Evolutionary conservation across 2,329 filamentous ascomycete genomes (phyloP), one percentile per base, ranked within the genome.

Genomic region (Fusarium pseudonygamai): DNA sequence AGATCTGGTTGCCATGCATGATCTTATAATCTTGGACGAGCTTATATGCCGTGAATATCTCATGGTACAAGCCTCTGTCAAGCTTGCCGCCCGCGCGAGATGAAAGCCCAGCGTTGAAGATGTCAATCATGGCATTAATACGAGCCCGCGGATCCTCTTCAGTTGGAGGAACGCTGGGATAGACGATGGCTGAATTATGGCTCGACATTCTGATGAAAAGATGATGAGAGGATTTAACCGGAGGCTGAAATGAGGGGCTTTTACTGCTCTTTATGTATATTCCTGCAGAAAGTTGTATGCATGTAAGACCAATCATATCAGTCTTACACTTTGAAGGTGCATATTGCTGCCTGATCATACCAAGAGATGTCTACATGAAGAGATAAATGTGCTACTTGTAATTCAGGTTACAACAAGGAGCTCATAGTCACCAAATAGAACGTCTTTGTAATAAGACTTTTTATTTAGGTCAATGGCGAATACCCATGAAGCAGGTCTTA

Each of bases 271-370:
- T 22, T 52, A 22, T 3, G 13, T 24, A 20, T 0, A 32, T 18
- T 2, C 7, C 0, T 14, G 30, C 49, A 36, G 32, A 52, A 15
- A 2, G 0, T 0, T 14, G n/a, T 1, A 34, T 36, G 49, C n/a
- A 36, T 12, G 32, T 52, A 26, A 52, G n/a, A 36, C 49, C 49
- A 52, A 52, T 52, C 32, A 50, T 5, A 2, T 18, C 7, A 24
- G 1, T 4, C 6, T 9, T 14, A 16, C 22, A 50, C 47, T 11
- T 50, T 7, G 3, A 20, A 20, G 3, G 6, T 20, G 16, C 16
- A 36, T 15, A 5, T 52, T 36, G 16, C 47, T 52, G 16, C 47
- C 12, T 26, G 16, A 15, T 36, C 1, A 34, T 11, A 9, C 16
- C 7, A 26, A 8, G 4, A 5, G 5, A 26, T 20, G 18, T 14